A percentile compares a stretch with the other conserved stretches of the same genome.
phyloP scores from a whole-genome alignment of 1,284 basidiomycete genomes.

The Irpex sp. region DNA sequence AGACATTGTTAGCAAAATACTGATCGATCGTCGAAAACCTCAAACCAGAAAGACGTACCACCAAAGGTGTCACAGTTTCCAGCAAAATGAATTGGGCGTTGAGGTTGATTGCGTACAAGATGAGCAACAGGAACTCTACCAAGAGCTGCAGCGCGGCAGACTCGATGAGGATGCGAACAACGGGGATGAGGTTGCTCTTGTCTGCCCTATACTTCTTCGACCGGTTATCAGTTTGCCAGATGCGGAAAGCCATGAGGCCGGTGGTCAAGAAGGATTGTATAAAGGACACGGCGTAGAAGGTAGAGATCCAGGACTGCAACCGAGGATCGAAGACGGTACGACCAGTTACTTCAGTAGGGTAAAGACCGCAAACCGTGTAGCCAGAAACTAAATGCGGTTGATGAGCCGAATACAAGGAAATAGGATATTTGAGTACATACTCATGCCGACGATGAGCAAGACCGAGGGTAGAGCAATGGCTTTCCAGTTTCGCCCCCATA shows the following conservation, averaged over 20 bases:
- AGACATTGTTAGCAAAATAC: neutral
- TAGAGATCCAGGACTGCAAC: slow-evolving; percentile 25
- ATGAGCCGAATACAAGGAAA: neutral
- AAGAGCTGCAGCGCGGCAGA: slow-evolving; percentile 28
- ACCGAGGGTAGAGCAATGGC: slow-evolving; percentile 21
- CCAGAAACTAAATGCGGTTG: slow-evolving; percentile 18
- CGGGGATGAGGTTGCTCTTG: slow-evolving; percentile 17
- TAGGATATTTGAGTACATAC: slow-evolving; percentile 14
- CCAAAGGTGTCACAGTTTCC: slow-evolving; percentile 26
- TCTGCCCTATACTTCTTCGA: slow-evolving; percentile 12
- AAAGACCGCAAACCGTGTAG: slow-evolving; percentile 20
- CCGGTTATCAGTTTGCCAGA: slow-evolving; percentile 23
- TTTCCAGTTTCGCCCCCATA: slow-evolving; percentile 25
- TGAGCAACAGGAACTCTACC: slow-evolving; percentile 25
- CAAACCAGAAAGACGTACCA: slow-evolving; percentile 20
- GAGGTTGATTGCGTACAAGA: slow-evolving; percentile 22
- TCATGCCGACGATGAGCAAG: slow-evolving; percentile 23
- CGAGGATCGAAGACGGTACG: slow-evolving; percentile 22
- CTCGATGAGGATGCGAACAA: slow-evolving; percentile 29
- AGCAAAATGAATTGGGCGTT: slow-evolving; percentile 29
- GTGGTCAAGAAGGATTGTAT: slow-evolving; percentile 30
- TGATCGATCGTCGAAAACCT: neutral
- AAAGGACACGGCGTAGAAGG: slow-evolving; percentile 29
- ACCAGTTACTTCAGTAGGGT: slow-evolving; percentile 18
- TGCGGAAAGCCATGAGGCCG: slow-evolving; percentile 27